Evolutionary conservation across 2,329 filamentous ascomycete species (phyloP), one percentile per base, ranked within the genome.

Genomic region (Pseudogymnoascus sp.): DNA sequence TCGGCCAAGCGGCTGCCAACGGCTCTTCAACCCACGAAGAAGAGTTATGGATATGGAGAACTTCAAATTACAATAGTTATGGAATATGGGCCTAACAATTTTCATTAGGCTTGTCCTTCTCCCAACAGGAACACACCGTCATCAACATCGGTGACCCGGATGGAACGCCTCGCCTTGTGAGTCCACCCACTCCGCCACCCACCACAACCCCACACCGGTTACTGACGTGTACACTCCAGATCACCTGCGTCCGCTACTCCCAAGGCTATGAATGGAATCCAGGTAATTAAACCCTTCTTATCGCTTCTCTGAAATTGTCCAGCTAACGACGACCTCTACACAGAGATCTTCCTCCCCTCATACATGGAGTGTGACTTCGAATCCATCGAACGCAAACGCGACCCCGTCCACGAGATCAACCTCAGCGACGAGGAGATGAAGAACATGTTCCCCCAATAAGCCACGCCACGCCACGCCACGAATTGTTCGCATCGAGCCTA

Each of bases 191-290:
- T 34, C 31, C 54, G 26, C n/a, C 59, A 65, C 57, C 18, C n/a
- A 65, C 57, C 18, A 12, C 42, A 72, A 51, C 8, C 31, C 61
- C 18, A 31, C 37, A 16, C 26, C 62, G 8, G 34, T 47, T 45
- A 64, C 36, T 61, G 62, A 63, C 31, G 54, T 34, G 54, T 34
- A 40, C 54, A 62, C 54, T 47, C 18, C 68, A 91, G 88, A 91
- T 93, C 67, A 90, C 88, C 21, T 93, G 91, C 73, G 84, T 93
- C 61, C 87, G 89, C 66, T 88, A 87, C 5, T 89, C 86, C 71
- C 89, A 93, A 76, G 89, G 89, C 64, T 93, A 91, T 72, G 85
- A 87, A 66, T 93, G 89, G 89, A 93, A 93, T 75, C 89, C 89
- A 74, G 86, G 86, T 88, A 77, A 54, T 16, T 54, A 63, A 76